phyloP scores from a whole-genome alignment of 352 stramenopile genomes.

The Chrysophaeum taylorii region DNA sequence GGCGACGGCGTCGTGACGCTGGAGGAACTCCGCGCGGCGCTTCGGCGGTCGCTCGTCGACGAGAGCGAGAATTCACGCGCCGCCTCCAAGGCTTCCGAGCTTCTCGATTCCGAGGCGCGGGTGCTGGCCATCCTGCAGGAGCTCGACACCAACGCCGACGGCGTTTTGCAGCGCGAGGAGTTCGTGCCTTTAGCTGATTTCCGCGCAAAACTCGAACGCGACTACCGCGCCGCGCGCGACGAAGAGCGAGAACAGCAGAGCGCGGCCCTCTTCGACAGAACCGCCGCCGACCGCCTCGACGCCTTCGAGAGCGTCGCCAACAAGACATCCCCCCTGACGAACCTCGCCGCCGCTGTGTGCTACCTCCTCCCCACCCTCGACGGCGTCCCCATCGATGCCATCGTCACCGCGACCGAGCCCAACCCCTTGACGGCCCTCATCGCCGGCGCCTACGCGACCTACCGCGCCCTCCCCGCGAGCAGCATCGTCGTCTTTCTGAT shows the following conservation, averaged over 20 bases:
- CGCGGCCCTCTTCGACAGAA: no score
- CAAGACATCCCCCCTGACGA: no score
- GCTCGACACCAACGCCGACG: neutral
- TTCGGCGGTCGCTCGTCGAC: neutral
- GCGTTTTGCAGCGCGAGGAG: neutral
- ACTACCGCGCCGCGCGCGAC: neutral
- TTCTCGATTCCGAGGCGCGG: neutral
- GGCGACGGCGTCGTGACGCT: slow-evolving; percentile 6
- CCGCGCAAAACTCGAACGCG: neutral
- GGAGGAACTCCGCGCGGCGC: neutral
- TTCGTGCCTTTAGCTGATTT: neutral
- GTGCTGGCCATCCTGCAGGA: neutral
- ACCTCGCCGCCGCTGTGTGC: no score
- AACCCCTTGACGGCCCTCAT: no score
- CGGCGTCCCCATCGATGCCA: no score
- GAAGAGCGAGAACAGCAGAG: neutral
- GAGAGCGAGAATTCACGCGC: neutral
- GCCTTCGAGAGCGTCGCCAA: neutral
- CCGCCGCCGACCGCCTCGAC: neutral
- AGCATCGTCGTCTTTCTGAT: neutral
- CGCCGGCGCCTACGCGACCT: no score
- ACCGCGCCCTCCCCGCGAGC: no score
- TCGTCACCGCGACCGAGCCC: no score
- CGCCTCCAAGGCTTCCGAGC: neutral
- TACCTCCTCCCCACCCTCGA: no score